Conservation (phyloP, 2,329 filamentous ascomycete genomes). For the Aplosporella prunicola region DNA sequence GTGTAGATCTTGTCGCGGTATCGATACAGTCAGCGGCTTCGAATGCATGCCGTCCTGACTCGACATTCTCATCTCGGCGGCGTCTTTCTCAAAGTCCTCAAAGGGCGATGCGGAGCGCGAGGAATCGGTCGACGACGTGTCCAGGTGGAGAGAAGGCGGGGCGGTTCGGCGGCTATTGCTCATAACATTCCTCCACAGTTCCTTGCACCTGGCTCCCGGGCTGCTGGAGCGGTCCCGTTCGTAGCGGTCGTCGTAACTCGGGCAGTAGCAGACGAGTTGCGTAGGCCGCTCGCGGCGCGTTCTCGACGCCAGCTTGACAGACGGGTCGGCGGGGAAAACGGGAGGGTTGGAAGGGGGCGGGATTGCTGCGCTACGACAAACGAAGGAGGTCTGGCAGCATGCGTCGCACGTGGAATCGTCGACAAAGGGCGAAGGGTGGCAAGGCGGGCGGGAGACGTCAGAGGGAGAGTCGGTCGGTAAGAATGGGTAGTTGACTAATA, state of each 20-base stretch:
- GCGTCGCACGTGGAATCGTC: neutral
- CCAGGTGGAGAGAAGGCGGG: constrained; percentile 22
- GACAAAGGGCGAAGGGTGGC: constrained; percentile 1
- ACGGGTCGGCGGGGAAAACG: neutral
- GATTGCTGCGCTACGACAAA: constrained; percentile 4
- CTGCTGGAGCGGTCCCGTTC: constrained; percentile 13
- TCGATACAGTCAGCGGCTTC: too few relatives aligned
- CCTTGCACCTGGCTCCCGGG: constrained; percentile 27
- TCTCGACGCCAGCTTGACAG: constrained; percentile 30
- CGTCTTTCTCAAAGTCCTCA: constrained; percentile 30
- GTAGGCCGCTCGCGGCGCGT: constrained; percentile 15
- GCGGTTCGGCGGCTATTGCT: constrained; percentile 23
- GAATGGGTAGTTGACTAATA: too few relatives aligned
- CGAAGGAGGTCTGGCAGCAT: neutral
- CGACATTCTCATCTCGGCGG: too few relatives aligned
- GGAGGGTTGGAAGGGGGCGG: neutral
- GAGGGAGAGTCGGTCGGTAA: neutral
- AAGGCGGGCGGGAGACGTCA: neutral
- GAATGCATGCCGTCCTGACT: too few relatives aligned
- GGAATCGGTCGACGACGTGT: constrained; percentile 25
- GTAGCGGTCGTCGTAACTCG: constrained; percentile 16
- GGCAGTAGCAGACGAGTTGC: constrained; percentile 23
- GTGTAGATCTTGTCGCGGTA: neutral
- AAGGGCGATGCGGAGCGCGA: constrained; percentile 23
- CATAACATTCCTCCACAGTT: constrained; percentile 29